A percentile compares a stretch with the other conserved stretches of the same genome.
Evolutionary conservation across 2,329 filamentous ascomycete species (phyloP).

Genomic region (Cadophora sp.): DNA sequence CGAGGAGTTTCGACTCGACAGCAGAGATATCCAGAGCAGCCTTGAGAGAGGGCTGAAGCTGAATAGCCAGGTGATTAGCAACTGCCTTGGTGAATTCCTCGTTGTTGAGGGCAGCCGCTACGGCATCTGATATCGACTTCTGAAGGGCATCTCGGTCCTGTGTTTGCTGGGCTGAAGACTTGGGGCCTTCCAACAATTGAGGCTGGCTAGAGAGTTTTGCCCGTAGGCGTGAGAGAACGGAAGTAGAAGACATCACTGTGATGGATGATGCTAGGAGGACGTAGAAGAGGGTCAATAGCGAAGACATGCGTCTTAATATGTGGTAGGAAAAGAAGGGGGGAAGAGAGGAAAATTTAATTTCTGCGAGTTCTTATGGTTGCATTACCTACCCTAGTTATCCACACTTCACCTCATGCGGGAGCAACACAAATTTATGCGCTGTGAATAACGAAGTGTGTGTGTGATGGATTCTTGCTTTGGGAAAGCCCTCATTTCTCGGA

Average conservation of each 20-base stretch:
- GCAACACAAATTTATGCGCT: slow-evolving; percentile 16
- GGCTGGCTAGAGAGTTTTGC: slow-evolving; percentile 22
- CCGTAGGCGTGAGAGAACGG: slow-evolving; percentile 20
- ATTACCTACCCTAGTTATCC: slow-evolving; percentile 10
- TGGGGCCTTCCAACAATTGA: slow-evolving; percentile 12
- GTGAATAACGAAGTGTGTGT: slow-evolving; percentile 24
- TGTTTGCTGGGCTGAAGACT: slow-evolving; percentile 8
- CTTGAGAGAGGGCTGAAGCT: slow-evolving; percentile 42
- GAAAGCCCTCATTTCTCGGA: slow-evolving; percentile 21
- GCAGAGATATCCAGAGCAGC: slow-evolving; percentile 38
- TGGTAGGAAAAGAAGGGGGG: slow-evolving; percentile 15
- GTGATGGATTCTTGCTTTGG: slow-evolving; percentile 22
- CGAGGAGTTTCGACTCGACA: slow-evolving; percentile 37
- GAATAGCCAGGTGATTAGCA: slow-evolving; percentile 38
- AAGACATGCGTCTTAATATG: slow-evolving; percentile 27
- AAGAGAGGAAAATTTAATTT: slow-evolving; percentile 10
- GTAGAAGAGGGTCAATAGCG: slow-evolving; percentile 24
- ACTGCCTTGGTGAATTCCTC: slow-evolving; percentile 38
- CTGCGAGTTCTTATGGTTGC: slow-evolving; percentile 17
- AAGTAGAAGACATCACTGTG: slow-evolving; percentile 22
- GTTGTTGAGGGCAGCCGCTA: slow-evolving; percentile 22
- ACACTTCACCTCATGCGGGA: slow-evolving; percentile 17
- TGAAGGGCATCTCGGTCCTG: slow-evolving; percentile 25
- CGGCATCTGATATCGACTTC: slow-evolving; percentile 27
- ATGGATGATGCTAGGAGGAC: slow-evolving; percentile 22